Conservation (phyloP, 306 rosid genomes). For the Rosa chinensis region DNA sequence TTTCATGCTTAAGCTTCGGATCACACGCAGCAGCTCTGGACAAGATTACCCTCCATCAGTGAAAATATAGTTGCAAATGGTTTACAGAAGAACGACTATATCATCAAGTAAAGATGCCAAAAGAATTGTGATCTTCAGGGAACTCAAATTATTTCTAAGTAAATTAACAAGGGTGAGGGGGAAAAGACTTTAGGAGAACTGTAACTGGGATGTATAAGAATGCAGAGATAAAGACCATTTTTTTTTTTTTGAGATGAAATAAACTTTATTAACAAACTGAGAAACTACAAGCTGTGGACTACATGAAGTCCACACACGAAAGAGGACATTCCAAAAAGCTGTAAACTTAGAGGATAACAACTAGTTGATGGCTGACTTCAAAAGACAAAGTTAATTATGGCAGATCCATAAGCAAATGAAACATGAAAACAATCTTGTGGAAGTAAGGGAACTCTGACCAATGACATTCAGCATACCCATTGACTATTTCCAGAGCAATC, state of each 20-base stretch:
- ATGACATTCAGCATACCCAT: background rate
- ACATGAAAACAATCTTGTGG: conserved; percentile 6
- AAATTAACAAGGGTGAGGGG: background rate
- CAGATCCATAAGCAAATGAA: background rate
- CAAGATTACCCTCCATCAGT: conserved; percentile 37
- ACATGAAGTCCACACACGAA: background rate
- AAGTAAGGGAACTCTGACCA: conserved; percentile 1
- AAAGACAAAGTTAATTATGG: background rate
- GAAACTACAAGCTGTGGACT: background rate
- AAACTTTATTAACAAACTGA: background rate
- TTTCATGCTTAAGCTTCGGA: conserved; percentile 84
- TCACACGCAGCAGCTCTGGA: conserved; percentile 83
- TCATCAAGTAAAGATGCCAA: background rate
- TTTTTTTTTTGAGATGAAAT: background rate
- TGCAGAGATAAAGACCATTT: background rate
- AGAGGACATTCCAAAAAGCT: background rate
- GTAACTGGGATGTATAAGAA: background rate
- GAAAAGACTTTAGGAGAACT: background rate
- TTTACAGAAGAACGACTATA: background rate
- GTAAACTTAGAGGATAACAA: background rate
- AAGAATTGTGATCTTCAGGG: background rate
- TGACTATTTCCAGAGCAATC: background rate
- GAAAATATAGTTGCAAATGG: conserved; percentile 10
- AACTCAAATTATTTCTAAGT: background rate
- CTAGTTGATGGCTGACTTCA: background rate